These are phyloP conservation scores for Fusarium tuaranense DNA, from an alignment of 2,329 filamentous ascomycete species.

Conservation along the genomic window DNA sequence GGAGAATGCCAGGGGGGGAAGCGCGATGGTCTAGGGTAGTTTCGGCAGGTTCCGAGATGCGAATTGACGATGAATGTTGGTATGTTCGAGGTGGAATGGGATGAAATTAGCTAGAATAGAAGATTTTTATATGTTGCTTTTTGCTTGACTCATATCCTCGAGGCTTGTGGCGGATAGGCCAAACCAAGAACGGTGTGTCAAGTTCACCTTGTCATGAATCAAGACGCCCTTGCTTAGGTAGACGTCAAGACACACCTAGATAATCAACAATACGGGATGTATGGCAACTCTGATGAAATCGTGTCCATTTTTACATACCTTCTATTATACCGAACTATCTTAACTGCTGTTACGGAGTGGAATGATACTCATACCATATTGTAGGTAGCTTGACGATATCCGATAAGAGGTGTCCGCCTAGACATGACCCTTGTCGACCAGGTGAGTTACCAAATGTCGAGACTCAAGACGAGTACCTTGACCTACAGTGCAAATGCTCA, in stretches of 20 bases:
- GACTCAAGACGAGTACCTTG: background rate
- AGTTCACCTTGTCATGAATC: background rate
- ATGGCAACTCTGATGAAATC: background rate
- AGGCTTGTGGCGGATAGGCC: background rate
- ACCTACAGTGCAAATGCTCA: background rate
- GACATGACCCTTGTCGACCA: background rate
- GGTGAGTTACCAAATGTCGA: background rate
- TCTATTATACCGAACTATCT: background rate
- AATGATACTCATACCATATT: background rate
- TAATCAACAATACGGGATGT: background rate
- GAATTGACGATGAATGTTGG: background rate
- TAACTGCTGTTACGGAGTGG: background rate
- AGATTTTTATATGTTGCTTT: background rate
- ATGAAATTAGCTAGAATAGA: background rate
- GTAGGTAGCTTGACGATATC: background rate
- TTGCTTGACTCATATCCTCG: background rate
- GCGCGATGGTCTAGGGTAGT: conserved; percentile 28
- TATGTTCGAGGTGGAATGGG: background rate
- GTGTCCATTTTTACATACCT: background rate
- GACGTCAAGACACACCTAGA: background rate
- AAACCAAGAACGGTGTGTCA: background rate
- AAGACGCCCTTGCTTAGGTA: background rate
- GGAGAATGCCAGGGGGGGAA: background rate
- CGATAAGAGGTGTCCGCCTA: background rate
- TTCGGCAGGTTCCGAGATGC: background rate